Conservation (phyloP, 176 grass and related monocot species). For the Thalia dealbata region DNA sequence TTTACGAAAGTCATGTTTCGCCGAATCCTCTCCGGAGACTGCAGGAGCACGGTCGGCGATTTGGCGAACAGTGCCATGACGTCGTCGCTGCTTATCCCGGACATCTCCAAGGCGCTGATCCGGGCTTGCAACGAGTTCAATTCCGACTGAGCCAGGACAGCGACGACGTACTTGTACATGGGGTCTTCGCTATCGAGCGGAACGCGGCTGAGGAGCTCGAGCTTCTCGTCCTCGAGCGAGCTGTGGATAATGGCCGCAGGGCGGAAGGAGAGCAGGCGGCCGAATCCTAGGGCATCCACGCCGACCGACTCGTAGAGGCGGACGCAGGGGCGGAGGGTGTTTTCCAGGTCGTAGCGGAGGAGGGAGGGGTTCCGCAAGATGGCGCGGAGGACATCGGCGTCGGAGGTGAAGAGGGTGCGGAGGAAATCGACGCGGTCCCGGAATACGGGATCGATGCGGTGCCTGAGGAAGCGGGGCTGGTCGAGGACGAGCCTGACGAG, state of each 20-base stretch:
- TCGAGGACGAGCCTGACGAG: conserved; percentile 1
- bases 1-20: conserved; percentile 18
- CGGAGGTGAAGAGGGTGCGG: conserved; percentile 6
- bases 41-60: conserved; percentile 18
- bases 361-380: conserved; percentile 14
- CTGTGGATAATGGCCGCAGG: conserved; percentile 9
- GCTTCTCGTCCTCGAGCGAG: conserved; percentile 18
- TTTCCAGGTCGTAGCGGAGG: conserved; percentile 15
- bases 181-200: background rate
- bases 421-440: background rate
- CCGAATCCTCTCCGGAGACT: conserved; percentile 14
- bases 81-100: conserved; percentile 6
- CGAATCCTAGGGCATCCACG: background rate
- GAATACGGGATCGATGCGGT: background rate
- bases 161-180: conserved; percentile 17
- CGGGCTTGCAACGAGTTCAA: conserved; percentile 7
- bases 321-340: conserved; percentile 12
- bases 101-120: conserved; percentile 14
- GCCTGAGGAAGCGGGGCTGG: conserved; percentile 8
- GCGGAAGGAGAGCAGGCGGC: conserved; percentile 22
- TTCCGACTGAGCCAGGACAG: conserved; percentile 9
- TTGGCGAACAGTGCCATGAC: conserved; percentile 17
- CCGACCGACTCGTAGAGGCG: conserved; percentile 12
- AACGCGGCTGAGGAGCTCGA: conserved; percentile 18
- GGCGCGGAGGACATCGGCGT: conserved; percentile 7